These are phyloP conservation scores for Neurospora sp. DNA, from an alignment of 495 filamentous ascomycete species.

Conservation along the genomic window DNA sequence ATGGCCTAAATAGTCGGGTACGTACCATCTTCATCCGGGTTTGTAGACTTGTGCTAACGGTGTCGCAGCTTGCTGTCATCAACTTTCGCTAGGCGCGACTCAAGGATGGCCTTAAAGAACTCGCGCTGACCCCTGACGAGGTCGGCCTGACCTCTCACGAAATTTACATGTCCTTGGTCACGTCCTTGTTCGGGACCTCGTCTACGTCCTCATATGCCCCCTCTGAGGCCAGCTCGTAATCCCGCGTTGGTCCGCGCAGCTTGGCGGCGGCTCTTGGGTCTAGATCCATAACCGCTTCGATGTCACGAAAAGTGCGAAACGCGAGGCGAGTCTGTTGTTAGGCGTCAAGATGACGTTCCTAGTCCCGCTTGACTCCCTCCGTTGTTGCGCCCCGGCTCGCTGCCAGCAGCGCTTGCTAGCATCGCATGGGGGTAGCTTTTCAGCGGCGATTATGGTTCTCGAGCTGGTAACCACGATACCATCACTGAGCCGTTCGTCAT, in stretches of 20 bases:
- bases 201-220: neutral
- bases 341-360: neutral
- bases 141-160: neutral
- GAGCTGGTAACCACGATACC: neutral
- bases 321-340: neutral
- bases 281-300: neutral
- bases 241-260: neutral
- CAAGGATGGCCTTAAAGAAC: neutral
- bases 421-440: neutral
- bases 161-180: neutral
- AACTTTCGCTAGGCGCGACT: constrained; percentile 27
- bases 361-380: neutral
- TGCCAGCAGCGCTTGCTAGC: neutral
- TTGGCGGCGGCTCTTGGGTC: neutral
- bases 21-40: constrained; percentile 11
- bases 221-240: neutral
- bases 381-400: neutral
- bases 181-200: neutral
- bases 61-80: constrained; percentile 35
- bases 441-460: neutral
- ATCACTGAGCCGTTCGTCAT: neutral
- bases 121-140: neutral
- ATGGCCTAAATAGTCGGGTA: constrained; percentile 62
- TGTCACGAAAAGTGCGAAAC: neutral
- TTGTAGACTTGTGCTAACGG: constrained; percentile 6